Evolutionary conservation across 2,329 filamentous ascomycete species (phyloP).

Genomic region (Xylaria polymorpha): DNA sequence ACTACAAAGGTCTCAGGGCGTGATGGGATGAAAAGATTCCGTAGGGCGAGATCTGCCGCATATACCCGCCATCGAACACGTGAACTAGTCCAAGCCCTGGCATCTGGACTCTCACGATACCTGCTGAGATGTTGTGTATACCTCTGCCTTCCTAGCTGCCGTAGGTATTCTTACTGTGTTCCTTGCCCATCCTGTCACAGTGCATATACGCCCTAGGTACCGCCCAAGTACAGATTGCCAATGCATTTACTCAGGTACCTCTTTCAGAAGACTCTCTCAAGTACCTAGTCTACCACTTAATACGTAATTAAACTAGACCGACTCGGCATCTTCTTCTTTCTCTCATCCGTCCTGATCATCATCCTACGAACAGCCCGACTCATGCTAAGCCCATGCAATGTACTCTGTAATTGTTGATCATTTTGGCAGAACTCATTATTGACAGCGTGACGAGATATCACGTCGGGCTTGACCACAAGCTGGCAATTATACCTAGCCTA

Average conservation of each 20-base stretch:
- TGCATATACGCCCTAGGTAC: slow-evolving; percentile 13
- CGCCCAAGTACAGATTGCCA: background rate
- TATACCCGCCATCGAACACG: slow-evolving; percentile 27
- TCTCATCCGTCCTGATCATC: slow-evolving; percentile 31
- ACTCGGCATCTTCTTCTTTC: slow-evolving; percentile 26
- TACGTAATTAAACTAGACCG: slow-evolving; percentile 10
- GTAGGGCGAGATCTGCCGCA: slow-evolving; percentile 32
- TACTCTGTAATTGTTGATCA: slow-evolving; percentile 3
- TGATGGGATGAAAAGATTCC: slow-evolving; percentile 36
- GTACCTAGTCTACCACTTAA: slow-evolving; percentile 3
- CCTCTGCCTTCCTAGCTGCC: background rate
- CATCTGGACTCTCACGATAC: slow-evolving; percentile 17
- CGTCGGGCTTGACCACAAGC: background rate
- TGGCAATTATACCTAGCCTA: background rate
- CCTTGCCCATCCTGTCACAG: slow-evolving; percentile 19
- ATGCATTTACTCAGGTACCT: background rate
- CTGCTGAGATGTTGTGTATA: background rate
- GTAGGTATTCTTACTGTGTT: slow-evolving; percentile 30
- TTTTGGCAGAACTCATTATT: slow-evolving; percentile 4
- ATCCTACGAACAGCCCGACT: slow-evolving; percentile 10
- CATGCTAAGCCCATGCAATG: slow-evolving; percentile 1
- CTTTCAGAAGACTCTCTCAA: background rate
- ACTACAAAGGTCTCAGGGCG: slow-evolving; percentile 11
- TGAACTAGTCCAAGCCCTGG: slow-evolving; percentile 27
- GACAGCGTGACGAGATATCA: background rate